Percentiles rank a stretch among this genome's conserved stretches.
Evolutionary conservation across 1,284 basidiomycete genomes (phyloP).

Genomic region (Malassezia yamatoensis): DNA sequence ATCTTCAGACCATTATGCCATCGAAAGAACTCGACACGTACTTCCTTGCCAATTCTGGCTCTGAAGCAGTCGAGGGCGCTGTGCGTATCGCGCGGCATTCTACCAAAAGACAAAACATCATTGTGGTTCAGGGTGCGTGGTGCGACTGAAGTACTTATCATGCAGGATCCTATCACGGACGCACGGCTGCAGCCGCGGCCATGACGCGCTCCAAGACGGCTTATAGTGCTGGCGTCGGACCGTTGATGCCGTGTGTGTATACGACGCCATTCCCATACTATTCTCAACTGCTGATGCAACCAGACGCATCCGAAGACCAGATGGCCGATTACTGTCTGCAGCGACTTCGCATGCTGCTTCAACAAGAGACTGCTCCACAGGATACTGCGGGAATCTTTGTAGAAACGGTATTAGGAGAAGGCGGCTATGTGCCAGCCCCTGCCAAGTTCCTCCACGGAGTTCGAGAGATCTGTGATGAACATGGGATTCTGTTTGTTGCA

Average conservation of each 20-base stretch:
- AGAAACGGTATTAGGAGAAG: slow-evolving; percentile 86
- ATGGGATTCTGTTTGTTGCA: slow-evolving; percentile 57
- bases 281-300: slow-evolving; percentile 67
- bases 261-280: slow-evolving; percentile 80
- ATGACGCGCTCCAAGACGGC: slow-evolving; percentile 82
- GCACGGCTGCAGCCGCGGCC: slow-evolving; percentile 63
- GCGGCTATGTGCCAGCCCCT: slow-evolving; percentile 82
- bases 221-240: slow-evolving; percentile 68
- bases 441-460: slow-evolving; percentile 68
- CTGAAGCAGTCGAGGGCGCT: slow-evolving; percentile 66
- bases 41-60: slow-evolving; percentile 71
- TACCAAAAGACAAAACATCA: slow-evolving; percentile 74
- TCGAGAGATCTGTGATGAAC: slow-evolving; percentile 71
- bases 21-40: slow-evolving; percentile 79
- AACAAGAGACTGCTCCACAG: slow-evolving; percentile 69
- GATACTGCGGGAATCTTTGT: slow-evolving; percentile 87
- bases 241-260: slow-evolving; percentile 78
- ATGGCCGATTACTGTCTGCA: slow-evolving; percentile 63
- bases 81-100: slow-evolving; percentile 65
- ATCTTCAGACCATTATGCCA: slow-evolving; percentile 56
- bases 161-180: slow-evolving; percentile 38
- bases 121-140: slow-evolving; percentile 61
- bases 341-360: slow-evolving; percentile 71
- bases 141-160: neutral
- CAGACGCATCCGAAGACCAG: slow-evolving; percentile 58